Evolutionary conservation across 768 basidiomycete species (phyloP), one percentile per base, ranked within the genome.

Genomic region (Butyriboletus loyo): DNA sequence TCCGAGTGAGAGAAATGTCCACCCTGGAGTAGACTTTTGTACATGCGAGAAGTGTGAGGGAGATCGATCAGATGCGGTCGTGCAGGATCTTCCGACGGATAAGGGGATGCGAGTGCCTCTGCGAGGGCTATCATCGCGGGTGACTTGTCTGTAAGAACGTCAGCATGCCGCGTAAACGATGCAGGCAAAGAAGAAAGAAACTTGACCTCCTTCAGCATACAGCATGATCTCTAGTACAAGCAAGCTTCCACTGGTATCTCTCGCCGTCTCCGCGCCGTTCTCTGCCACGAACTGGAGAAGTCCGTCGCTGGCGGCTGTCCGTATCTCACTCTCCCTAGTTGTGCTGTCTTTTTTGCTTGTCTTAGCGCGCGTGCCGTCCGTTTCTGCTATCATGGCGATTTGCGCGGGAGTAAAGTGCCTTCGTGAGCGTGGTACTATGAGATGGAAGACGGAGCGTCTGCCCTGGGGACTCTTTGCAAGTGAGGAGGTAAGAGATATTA

Each of bases 1-100:
- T 82, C 78, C 0, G 78, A 66, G 30, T 83, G 85, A 54, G 83
- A 84, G 70, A 85, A 97, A 65, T 95, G 92, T 0, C 94, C 94
- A 6, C 94, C 94, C 65, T 95, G 92, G 1, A 97, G 77, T 7
- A 97, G 82, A 7, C 84, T 84, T 67, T 97, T 97, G 78, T 92
- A 95, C 44, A 94, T 64, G 36, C 94, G 80, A 4, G 89, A 86
- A 1, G 86, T 81, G 60, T 92, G 91, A 1, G 92, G 82, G 13
- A 93, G 77, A 62, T 95, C 87, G 52, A 95, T 86, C 15, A 81
- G 79, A 68, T 93, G 90, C 0, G 79, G 77, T 11, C 65, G 66
- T 11, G 73, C 53, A 0, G 74, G 51, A 46, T 84, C 81, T 6
- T 75, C 61, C 21, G 82, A 76, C 0, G 86, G 83, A 64, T 87